Evolutionary conservation across 345 rosid genomes (phyloP), one percentile per base, ranked within the genome.

Genomic region (Adansonia digitata): DNA sequence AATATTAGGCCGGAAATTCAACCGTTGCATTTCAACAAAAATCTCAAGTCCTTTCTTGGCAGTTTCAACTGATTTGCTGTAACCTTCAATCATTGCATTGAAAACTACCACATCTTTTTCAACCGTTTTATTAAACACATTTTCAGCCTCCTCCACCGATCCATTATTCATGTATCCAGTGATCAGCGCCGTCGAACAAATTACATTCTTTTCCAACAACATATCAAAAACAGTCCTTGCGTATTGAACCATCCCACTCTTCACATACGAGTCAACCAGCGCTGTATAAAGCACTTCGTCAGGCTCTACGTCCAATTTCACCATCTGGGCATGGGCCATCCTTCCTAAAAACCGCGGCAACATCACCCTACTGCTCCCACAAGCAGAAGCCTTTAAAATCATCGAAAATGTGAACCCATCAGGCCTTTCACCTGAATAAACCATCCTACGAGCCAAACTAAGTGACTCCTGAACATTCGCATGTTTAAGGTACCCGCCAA

Each of bases 31-130:
- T 31, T 76, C 90, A 24, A 90, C 76, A 69, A 87, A 94, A 75
- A 86, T 69, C 77, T 82, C 82, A 43, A 91, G 74, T 2, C 94
- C 86, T 84, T 80, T 86, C 73, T 55, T 59, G 62, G 88, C 90
- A 22, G 89, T 88, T 72, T 81, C 90, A 42, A 55, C 76, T 5
- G 85, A 86, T 69, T 81, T 88, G 75, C 98, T 94, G 35, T 88
- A 94, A 51, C 95, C 97, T 90, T 94, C 98, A 42, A 94, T 88
- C 97, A 91, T 89, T 45, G 97, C 94, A 86, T 94, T 94, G 78
- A 84, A 94, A 72, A 91, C 97, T 5, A 94, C 97, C 15, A 88
- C 40, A 78, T 94, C 97, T 48, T 92, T 94, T 73, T 80, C 84
- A 40, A 72, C 45, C 0, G 93, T 88, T 46, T 75, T 64, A 49